Conservation (phyloP, 163 green algal genomes). For the Chlamydomonas reinhardtii region DNA sequence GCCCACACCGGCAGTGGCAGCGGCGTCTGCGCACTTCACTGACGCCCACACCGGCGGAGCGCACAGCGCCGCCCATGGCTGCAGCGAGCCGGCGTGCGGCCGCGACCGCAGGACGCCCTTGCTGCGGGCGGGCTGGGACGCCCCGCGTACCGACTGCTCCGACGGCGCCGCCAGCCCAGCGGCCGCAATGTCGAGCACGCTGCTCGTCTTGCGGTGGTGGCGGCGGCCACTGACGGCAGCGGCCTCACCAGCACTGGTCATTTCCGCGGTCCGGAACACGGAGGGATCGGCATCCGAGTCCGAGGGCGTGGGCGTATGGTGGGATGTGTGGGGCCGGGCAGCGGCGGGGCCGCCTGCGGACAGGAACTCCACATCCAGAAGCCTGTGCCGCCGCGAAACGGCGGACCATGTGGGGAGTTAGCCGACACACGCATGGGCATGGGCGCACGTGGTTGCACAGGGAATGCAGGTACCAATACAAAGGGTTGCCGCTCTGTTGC, state of each 20-base stretch:
- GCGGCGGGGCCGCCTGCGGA: not conserved
- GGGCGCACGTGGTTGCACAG: too few relatives aligned
- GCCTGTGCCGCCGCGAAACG: not conserved
- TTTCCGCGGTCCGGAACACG: too few relatives aligned
- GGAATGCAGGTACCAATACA: too few relatives aligned
- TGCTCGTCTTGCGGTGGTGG: too few relatives aligned
- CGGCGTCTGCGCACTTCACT: not conserved
- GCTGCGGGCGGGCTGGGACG: too few relatives aligned
- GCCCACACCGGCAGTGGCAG: not conserved
- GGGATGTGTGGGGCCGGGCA: not conserved
- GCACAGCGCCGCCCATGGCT: slow-evolving; percentile 17
- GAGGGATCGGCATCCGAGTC: too few relatives aligned
- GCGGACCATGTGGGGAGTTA: too few relatives aligned
- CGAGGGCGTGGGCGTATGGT: not conserved
- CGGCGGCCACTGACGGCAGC: too few relatives aligned
- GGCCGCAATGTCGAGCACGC: too few relatives aligned
- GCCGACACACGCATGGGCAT: too few relatives aligned
- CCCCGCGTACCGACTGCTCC: not conserved
- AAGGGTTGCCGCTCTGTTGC: too few relatives aligned
- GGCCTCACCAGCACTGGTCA: too few relatives aligned
- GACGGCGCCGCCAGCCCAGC: not conserved
- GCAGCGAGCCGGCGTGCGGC: not conserved
- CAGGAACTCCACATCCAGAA: slow-evolving; percentile 33
- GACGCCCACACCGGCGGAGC: not conserved
- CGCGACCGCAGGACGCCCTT: not conserved